Conservation (phyloP, 495 filamentous ascomycete genomes). For the Penicillium longicatenatum region DNA sequence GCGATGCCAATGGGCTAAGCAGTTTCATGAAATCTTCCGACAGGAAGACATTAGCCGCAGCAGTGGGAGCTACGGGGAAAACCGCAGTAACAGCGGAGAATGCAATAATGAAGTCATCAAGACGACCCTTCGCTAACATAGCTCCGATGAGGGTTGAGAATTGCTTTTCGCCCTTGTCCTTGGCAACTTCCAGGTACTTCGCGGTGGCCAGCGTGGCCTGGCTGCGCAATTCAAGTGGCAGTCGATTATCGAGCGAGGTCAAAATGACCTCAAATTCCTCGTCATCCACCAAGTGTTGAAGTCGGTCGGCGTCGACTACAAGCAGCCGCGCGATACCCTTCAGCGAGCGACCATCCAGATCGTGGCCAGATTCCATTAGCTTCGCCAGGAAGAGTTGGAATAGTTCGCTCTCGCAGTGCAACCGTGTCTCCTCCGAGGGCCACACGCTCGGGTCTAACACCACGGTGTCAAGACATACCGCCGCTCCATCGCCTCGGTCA, state of each 20-base stretch:
- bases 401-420: constrained; percentile 57
- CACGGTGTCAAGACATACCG: constrained; percentile 58
- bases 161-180: constrained; percentile 62
- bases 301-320: constrained; percentile 54
- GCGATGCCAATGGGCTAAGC: constrained; percentile 69
- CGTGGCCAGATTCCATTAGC: constrained; percentile 62
- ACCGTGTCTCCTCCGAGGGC: constrained; percentile 51
- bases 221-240: constrained; percentile 64
- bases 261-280: constrained; percentile 81
- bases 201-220: constrained; percentile 76
- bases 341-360: constrained; percentile 59
- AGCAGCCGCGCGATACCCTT: constrained; percentile 65
- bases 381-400: constrained; percentile 68
- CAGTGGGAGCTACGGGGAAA: constrained; percentile 78
- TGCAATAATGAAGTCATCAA: constrained; percentile 67
- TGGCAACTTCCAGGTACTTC: constrained; percentile 77
- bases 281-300: constrained; percentile 70
- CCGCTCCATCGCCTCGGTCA: constrained; percentile 59
- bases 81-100: constrained; percentile 86
- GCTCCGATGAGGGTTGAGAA: constrained; percentile 67
- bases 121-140: constrained; percentile 51
- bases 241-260: constrained; percentile 73
- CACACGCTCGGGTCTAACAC: constrained; percentile 60
- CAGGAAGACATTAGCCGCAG: constrained; percentile 74
- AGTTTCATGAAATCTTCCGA: constrained; percentile 76